Evolutionary conservation across 768 basidiomycete genomes (phyloP).

Genomic region (Tricholoma furcatifolium): DNA sequence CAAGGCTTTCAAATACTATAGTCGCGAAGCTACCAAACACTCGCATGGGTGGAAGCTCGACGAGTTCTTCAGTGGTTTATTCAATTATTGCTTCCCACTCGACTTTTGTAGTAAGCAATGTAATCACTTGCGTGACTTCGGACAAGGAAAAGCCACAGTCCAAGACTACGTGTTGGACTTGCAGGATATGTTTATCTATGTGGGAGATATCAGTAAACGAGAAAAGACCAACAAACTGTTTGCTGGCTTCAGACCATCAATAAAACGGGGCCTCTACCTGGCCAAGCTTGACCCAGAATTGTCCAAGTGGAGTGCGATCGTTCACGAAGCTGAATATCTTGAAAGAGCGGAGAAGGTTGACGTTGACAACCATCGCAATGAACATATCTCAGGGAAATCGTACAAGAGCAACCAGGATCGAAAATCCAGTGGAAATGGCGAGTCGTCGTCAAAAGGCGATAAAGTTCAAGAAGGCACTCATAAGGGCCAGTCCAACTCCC

Average conservation of each 20-base stretch:
- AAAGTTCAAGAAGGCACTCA: too few species aligned
- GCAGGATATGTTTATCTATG: constrained; percentile 23
- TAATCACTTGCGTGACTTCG: constrained; percentile 15
- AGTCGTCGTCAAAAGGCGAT: too few species aligned
- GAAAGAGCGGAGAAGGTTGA: constrained; percentile 19
- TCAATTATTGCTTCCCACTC: constrained; percentile 7
- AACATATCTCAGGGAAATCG: background rate
- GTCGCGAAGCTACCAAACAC: too few species aligned
- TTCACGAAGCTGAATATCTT: constrained; percentile 21
- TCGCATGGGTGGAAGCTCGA: background rate
- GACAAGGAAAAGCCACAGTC: constrained; percentile 24
- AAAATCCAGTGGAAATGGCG: too few species aligned
- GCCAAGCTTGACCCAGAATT: constrained; percentile 25
- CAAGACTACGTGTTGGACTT: constrained; percentile 29
- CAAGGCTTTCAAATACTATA: background rate
- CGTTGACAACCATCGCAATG: background rate
- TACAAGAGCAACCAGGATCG: too few species aligned
- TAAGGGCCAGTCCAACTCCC: too few species aligned
- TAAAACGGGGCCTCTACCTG: constrained; percentile 28
- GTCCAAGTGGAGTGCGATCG: constrained; percentile 23
- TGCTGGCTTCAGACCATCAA: constrained; percentile 24
- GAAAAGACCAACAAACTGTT: constrained; percentile 33
- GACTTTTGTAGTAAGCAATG: constrained; percentile 26
- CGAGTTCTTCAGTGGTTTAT: constrained; percentile 4
- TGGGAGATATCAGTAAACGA: constrained; percentile 22